Evolutionary conservation across 225 moss, liverwort and hornwort species (phyloP).

Genomic region (Neckera pumila): DNA sequence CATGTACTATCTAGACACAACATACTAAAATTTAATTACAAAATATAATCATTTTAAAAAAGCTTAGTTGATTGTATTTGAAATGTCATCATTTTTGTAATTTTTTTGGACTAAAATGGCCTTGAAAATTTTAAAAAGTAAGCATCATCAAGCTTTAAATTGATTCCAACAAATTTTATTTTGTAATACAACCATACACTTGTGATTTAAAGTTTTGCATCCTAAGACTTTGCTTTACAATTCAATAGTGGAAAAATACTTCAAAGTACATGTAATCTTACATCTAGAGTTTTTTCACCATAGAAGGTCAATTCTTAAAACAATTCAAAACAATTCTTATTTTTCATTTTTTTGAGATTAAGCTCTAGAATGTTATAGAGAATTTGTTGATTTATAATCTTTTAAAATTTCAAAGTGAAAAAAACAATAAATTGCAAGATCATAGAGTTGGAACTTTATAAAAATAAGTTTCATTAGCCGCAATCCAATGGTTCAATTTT

Average conservation of each 20-base stretch:
- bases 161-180: neutral
- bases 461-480: neutral
- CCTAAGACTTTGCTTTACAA: neutral
- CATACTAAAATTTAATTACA: neutral
- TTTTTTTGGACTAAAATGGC: neutral
- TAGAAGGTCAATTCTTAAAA: too few species aligned
- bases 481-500: neutral
- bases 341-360: neutral
- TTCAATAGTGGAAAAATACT: neutral
- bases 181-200: neutral
- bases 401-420: neutral
- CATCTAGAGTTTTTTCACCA: neutral
- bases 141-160: neutral
- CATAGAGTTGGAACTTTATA: neutral
- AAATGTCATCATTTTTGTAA: neutral
- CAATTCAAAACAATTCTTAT: too few species aligned
- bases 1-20: neutral
- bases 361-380: fast-evolving
- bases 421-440: neutral
- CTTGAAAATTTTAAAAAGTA: neutral
- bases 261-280: neutral
- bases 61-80: neutral
- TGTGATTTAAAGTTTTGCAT: neutral
- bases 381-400: neutral
- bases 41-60: too few species aligned